A percentile compares a stretch with the other conserved stretches of the same genome.
These are phyloP conservation scores for Penicillium polonicum DNA, from an alignment of 2,329 filamentous ascomycete species.

Conservation along the genomic window DNA sequence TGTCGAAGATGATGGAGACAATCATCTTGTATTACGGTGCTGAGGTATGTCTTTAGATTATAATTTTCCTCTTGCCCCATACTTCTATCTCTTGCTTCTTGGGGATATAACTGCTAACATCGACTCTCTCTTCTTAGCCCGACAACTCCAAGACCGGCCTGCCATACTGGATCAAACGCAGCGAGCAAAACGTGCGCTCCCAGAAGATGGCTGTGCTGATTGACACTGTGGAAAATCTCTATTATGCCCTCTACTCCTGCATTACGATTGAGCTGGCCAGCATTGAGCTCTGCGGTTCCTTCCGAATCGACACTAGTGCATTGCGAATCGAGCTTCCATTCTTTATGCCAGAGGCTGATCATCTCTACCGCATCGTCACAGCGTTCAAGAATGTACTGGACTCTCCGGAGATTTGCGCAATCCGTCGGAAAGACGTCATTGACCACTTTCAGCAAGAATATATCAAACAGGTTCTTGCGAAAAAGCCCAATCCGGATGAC, in stretches of 20 bases:
- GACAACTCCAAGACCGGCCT: constrained; percentile 32
- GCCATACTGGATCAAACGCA: constrained; percentile 30
- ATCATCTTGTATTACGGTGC: constrained; percentile 35
- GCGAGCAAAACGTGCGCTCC: constrained; percentile 31
- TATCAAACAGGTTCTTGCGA: constrained; percentile 26
- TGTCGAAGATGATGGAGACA: constrained; percentile 37
- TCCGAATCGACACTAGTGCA: constrained; percentile 26
- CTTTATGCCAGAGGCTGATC: constrained; percentile 35
- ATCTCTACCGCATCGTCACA: constrained; percentile 36
- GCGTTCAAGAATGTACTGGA: constrained; percentile 36
- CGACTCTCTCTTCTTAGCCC: constrained; percentile 23
- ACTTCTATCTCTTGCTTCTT: not conserved
- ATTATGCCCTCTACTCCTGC: constrained; percentile 38
- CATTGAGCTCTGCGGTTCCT: constrained; percentile 37
- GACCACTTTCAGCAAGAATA: constrained; percentile 31
- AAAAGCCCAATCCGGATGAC: constrained; percentile 14
- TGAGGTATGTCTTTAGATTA: constrained; percentile 27
- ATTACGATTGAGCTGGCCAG: constrained; percentile 39
- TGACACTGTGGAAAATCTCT: constrained; percentile 37
- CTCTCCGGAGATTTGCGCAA: constrained; percentile 26
- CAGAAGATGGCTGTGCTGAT: constrained; percentile 32
- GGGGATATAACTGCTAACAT: not conserved
- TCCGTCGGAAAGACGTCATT: constrained; percentile 29
- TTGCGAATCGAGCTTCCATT: constrained; percentile 16
- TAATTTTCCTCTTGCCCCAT: not conserved